Percentiles rank a stretch among this genome's conserved stretches.
Conservation (phyloP, 2,329 filamentous ascomycete genomes). For the Diaporthe nobilis region DNA sequence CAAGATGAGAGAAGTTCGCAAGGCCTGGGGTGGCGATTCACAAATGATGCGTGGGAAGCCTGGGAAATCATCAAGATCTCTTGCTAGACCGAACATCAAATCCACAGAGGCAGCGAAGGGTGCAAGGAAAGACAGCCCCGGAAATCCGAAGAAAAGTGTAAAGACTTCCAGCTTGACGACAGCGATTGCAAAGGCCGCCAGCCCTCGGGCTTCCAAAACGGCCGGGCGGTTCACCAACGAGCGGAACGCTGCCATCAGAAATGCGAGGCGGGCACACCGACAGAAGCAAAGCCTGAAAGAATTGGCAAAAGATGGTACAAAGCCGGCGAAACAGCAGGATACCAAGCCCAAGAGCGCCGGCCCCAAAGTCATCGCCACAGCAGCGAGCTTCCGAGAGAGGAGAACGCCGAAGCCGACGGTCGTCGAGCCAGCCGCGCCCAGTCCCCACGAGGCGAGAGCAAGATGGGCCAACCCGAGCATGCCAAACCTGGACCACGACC, state of each 20-base stretch:
- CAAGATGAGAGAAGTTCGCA: slow-evolving; percentile 43
- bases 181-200: not conserved
- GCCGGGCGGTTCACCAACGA: not conserved
- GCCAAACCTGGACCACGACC: not conserved
- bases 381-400: slow-evolving; percentile 16
- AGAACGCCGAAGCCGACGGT: not conserved
- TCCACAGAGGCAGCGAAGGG: not conserved
- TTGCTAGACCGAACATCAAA: too few species aligned
- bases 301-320: too few species aligned
- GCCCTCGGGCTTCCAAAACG: not conserved
- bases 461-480: not conserved
- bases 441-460: not conserved
- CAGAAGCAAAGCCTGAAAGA: not conserved
- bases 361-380: not conserved
- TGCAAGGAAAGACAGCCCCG: not conserved
- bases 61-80: not conserved
- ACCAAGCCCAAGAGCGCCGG: not conserved
- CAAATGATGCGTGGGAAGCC: not conserved
- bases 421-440: not conserved
- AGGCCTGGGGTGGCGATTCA: slow-evolving; percentile 42
- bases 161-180: not conserved
- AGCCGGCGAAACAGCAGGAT: not conserved
- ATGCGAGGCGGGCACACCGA: not conserved
- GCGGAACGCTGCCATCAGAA: too few species aligned
- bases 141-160: not conserved